Base-by-base conservation (phyloP, 192 early-diverging fungal species). In the Coemansia asiatica region DNA sequence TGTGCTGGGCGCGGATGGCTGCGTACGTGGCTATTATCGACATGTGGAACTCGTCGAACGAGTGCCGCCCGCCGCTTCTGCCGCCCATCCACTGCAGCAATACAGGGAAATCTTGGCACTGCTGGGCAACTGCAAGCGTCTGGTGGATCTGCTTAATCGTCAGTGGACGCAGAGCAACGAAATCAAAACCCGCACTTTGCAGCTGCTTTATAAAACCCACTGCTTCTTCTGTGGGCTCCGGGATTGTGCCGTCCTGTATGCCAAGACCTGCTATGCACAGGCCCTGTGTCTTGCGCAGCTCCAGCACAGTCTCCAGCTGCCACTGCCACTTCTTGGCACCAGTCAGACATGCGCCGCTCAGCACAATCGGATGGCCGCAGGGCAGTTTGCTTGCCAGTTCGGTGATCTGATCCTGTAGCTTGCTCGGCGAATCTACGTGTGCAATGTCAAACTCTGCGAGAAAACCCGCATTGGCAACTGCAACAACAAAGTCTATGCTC, bases 21-120 rank as follows among this genome's bases (percentile, higher is more conserved):
- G 90, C 86, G 55, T 94, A 97, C 5, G 87, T 90, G 69, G 92
- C 88, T 4, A 95, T 62, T 60, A 98, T 87, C 38, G 93, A 92
- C 64, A 85, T 82, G 73, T 95, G 92, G 85, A 95, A 91, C 75
- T 98, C 94, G 70, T 95, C 96, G 49, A 92, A 91, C 60, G 90
- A 92, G 85, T 98, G 96, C 71, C 91, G 90, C 10, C 96, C 96
- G 64, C 94, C 94, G 48, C 88, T 92, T 71, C 95, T 90, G 18
- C 95, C 95, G 73, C 95, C 95, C 25, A 94, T 95, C 95, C 95
- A 98, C 77, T 98, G 94, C 64, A 96, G 76, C 51, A 96, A 84
- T 18, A 98, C 84, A 18, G 90, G 85, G 78, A 92, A 85, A 83
- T 6, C 91, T 89, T 67, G 91, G 87, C 25, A 76, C 75, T 66